Conservation (phyloP, 441 rosid genomes). For the Erysimum pusillum region DNA sequence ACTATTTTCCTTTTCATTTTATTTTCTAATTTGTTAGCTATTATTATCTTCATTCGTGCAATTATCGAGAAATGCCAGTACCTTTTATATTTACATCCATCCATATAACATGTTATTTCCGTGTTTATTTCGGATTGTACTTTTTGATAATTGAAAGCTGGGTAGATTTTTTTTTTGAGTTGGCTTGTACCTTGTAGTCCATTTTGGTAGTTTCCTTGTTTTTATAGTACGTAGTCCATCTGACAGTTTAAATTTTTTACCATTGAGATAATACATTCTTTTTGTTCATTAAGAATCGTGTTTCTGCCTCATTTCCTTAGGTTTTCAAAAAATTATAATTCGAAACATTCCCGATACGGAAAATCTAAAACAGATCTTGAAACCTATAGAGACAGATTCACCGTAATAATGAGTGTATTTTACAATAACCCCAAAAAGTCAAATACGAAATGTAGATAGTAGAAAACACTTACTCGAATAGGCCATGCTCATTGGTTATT, state of each 20-base stretch:
- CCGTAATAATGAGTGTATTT: not conserved
- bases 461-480: conserved; percentile 19
- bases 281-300: not conserved
- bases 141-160: no score
- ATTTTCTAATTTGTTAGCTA: not conserved
- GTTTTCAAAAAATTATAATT: no score
- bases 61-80: no score
- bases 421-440: not conserved
- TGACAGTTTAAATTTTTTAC: not conserved
- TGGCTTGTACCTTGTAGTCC: no score
- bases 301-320: no score
- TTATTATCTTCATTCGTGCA: not conserved
- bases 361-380: no score
- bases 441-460: not conserved
- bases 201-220: no score
- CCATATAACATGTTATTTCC: not conserved
- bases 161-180: not conserved
- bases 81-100: not conserved
- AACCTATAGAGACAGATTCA: no score
- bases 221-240: no score
- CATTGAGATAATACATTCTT: not conserved
- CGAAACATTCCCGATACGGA: no score
- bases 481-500: conserved; percentile 19
- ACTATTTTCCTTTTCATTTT: not conserved
- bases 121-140: not conserved